Conservation (phyloP, 2,329 filamentous ascomycete genomes). For the Setomelanomma holmii region DNA sequence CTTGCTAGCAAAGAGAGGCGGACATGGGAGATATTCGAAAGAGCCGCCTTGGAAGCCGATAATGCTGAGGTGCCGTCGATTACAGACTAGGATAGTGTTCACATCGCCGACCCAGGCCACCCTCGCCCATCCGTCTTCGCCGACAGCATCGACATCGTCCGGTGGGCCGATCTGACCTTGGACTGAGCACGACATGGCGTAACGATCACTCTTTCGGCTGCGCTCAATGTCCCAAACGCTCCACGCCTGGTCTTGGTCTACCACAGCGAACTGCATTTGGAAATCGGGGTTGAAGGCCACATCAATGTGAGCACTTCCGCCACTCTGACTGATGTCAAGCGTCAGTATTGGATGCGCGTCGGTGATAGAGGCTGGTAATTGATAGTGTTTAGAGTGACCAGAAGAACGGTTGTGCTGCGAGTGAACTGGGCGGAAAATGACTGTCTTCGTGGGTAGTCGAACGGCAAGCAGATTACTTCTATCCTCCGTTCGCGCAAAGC, state of each 20-base stretch:
- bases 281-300: constrained; percentile 70
- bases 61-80: constrained; percentile 50
- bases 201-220: constrained; percentile 32
- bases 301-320: constrained; percentile 65
- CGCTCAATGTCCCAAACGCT: constrained; percentile 67
- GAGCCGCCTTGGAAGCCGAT: constrained; percentile 40
- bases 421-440: constrained; percentile 54
- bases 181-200: constrained; percentile 43
- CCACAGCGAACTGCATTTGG: constrained; percentile 67
- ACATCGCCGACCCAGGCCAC: constrained; percentile 58
- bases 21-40: constrained; percentile 26
- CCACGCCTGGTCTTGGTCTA: constrained; percentile 73
- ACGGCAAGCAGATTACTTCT: constrained; percentile 58
- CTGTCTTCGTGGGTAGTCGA: constrained; percentile 54
- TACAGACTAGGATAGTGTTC: constrained; percentile 61
- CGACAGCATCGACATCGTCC: constrained; percentile 1
- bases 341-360: constrained; percentile 62
- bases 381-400: constrained; percentile 23
- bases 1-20: constrained; percentile 32
- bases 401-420: constrained; percentile 18
- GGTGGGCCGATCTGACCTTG: constrained; percentile 22
- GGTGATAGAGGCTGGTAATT: constrained; percentile 58
- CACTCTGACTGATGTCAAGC: constrained; percentile 61
- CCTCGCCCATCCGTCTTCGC: constrained; percentile 58
- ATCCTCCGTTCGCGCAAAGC: constrained; percentile 56